Evolutionary conservation across 306 rosid genomes (phyloP), one percentile per base, ranked within the genome.

Genomic region (Vigna mungo): DNA sequence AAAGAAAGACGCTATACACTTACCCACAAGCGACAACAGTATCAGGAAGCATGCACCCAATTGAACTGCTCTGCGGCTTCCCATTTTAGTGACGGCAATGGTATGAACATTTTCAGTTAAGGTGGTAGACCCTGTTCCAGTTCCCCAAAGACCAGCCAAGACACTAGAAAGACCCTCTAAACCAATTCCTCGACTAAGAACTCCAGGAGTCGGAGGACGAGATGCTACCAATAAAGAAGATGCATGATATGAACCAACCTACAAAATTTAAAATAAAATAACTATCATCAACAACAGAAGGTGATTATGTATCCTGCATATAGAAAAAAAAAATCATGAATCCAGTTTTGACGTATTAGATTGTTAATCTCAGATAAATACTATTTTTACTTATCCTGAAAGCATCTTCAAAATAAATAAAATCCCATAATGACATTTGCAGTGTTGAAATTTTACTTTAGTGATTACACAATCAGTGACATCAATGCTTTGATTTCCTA

Each of bases 71-170:
- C 91, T 87, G 68, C 98, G 99, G 82, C 99, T 96, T 89, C 99
- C 99, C 98, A 96, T 92, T 93, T 92, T 96, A 68, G 99, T 92
- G 77, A 92, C 98, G 21, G 99, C 99, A 84, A 96, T 86, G 43
- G 99, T 96, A 84, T 96, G 99, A 52, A 92, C 90, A 80, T 96
- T 96, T 87, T 96, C 99, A 21, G 99, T 92, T 69, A 96, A 85
- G 65, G 98, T 92, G 17, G 97, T 85, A 54, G 96, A 92, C 49
- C 97, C 99, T 6, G 96, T 89, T 82, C 98, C 99, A 37, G 99
- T 89, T 64, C 99, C 99, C 99, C 99, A 96, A 21, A 96, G 87
- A 86, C 94, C 99, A 86, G 98, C 99, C 96, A 96, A 74, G 81
- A 96, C 83, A 79, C 99, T 87, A 49, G 90, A 70, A 84, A 96